These are phyloP conservation scores for Tetradesmus obliquus DNA, from an alignment of 139 green algal species.

Conservation along the genomic window DNA sequence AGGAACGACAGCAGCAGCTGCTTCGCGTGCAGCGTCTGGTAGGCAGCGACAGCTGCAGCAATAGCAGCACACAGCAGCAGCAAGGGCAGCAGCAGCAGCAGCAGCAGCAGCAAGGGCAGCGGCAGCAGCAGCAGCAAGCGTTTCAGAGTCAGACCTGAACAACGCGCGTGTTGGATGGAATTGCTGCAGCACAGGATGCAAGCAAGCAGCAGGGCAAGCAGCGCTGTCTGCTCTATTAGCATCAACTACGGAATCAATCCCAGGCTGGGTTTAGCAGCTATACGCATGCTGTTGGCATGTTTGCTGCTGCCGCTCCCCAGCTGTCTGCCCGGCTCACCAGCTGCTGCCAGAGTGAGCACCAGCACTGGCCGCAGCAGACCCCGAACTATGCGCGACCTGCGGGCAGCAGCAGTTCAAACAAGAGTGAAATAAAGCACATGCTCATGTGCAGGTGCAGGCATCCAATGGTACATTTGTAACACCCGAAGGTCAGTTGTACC, in stretches of 20 bases:
- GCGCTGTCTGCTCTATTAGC: too few relatives aligned
- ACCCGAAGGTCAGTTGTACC: too few relatives aligned
- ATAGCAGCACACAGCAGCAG: background rate
- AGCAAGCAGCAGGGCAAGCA: too few relatives aligned
- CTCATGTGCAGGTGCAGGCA: too few relatives aligned
- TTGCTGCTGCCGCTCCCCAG: background rate
- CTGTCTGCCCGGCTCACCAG: constrained; percentile 3
- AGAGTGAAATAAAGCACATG: too few relatives aligned
- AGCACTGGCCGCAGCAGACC: constrained; percentile 43
- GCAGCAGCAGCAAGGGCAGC: background rate
- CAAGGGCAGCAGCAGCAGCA: too few relatives aligned
- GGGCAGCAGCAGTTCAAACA: background rate
- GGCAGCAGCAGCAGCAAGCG: background rate
- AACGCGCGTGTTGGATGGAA: background rate
- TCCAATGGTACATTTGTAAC: too few relatives aligned
- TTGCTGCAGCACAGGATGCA: background rate
- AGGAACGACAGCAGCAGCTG: constrained; percentile 38
- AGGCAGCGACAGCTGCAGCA: background rate
- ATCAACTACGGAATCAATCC: too few relatives aligned
- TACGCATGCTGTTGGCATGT: constrained; percentile 1
- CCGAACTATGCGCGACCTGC: constrained; percentile 51
- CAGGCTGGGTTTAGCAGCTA: too few relatives aligned
- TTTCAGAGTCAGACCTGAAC: background rate
- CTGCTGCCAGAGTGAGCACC: constrained; percentile 36
- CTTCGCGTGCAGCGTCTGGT: constrained; percentile 22